Evolutionary conservation across 805 yeast genomes (phyloP), one percentile per base, ranked within the genome.

Genomic region (Saccharomycopsis oosterbeekiorum): DNA sequence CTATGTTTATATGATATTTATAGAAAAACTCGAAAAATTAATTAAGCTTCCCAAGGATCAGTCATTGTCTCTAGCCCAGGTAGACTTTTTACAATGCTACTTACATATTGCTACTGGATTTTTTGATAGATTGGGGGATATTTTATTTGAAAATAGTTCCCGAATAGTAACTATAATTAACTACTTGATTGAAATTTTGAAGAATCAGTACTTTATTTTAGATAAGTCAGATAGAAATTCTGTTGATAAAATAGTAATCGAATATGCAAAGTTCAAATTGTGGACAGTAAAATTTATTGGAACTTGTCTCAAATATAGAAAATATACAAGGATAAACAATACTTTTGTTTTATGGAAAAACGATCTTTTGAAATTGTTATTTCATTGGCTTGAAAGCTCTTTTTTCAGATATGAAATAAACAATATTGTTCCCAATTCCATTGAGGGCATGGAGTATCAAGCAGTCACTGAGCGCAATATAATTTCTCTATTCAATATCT

Each of bases 301-400:
- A 21, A 17, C 43, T 9, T n/a, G 55, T 11, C 24, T 56, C 6
- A 54, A 43, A 41, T 34, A 42, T 43, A 11, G 37, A 1, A 26
- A 34, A 19, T 41, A 50, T 12, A 17, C 55, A 8, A 19, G 54
- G 14, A 26, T 59, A 15, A 34, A 51, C 34, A 60, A 60, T 39
- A 61, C 60, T 9, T 56, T 40, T 39, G 29, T 59, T 68, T 68
- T 29, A 39, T 67, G 59, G 67, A 64, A 58, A 70, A 72, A 75
- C 59, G 67, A 67, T 24, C 69, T 73, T 59, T 71, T 76, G 9
- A 70, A 72, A 62, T 53, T 69, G 17, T 68, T 73, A 10, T 70
- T 74, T 1, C 69, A 69, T 26, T 73, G 73, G 68, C 63, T 74
- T 12, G 78, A 75, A 61, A 64, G 59, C 29, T 68, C 76, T 1